A percentile compares a stretch with the other conserved stretches of the same genome.
Evolutionary conservation across 129 eudicot species (phyloP).

Genomic region (Helianthus annuus): HanXRQr2.0-SUNRISE NC_035443.2:9501901-9502400

Average conservation of each 20-base stretch:
- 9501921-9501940: slow-evolving; percentile 41
- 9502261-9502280: too few species aligned
- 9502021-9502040: not conserved
- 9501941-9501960: not conserved
- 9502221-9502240: too few species aligned
- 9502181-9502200: too few species aligned
- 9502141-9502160: not conserved
- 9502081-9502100: not conserved
- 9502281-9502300: too few species aligned
- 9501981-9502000: not conserved
- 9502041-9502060: slow-evolving; percentile 12
- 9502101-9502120: slow-evolving; percentile 32
- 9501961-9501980: slow-evolving; percentile 1
- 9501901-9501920: slow-evolving; percentile 64
- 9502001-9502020: not conserved
- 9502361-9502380: too few species aligned
- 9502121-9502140: slow-evolving; percentile 31
- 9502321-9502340: too few species aligned
- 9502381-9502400: too few species aligned
- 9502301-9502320: too few species aligned
- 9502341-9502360: too few species aligned
- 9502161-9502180: too few species aligned
- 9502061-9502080: not conserved
- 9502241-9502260: too few species aligned
- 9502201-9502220: too few species aligned